Conservation (phyloP, 192 early-diverging fungal species). For the Allomyces arbusculus region DNA sequence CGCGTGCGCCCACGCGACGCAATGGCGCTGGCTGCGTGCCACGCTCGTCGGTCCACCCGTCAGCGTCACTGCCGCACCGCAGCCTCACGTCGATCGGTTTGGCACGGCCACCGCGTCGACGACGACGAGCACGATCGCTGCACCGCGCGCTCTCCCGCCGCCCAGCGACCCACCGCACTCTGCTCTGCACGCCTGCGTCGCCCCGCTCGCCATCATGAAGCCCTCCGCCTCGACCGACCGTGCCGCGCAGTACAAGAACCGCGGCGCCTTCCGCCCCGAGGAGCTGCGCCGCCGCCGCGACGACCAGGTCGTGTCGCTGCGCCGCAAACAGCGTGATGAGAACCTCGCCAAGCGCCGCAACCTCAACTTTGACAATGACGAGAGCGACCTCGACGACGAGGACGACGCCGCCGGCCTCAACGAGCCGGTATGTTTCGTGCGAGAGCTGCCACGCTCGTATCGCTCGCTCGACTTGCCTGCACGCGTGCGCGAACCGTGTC, state of each 20-base stretch:
- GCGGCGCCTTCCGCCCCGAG: conserved; percentile 66
- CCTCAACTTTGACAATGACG: conserved; percentile 28
- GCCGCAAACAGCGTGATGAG: conserved; percentile 91
- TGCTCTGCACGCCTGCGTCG: too few species aligned
- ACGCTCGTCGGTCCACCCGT: too few species aligned
- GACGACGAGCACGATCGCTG: too few species aligned
- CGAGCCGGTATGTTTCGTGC: conserved; percentile 25
- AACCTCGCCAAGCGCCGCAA: conserved; percentile 80
- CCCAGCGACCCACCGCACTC: too few species aligned
- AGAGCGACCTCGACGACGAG: conserved; percentile 59
- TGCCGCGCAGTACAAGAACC: conserved; percentile 52
- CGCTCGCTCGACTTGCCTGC: not conserved
- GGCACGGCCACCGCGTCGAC: too few species aligned
- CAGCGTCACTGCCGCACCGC: too few species aligned
- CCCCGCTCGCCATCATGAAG: too few species aligned
- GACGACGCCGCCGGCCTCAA: conserved; percentile 31
- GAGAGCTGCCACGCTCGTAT: conserved; percentile 1
- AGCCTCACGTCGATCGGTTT: too few species aligned
- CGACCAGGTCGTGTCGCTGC: conserved; percentile 77
- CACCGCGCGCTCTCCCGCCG: too few species aligned
- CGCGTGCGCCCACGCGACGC: too few species aligned
- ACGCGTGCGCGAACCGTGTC: not conserved
- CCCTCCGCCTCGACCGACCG: not conserved
- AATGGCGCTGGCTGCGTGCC: too few species aligned
- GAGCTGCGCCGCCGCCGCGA: conserved; percentile 83